Evolutionary conservation across 2,329 filamentous ascomycete genomes (phyloP).

Genomic region (Gliomastix tumulicola): DNA sequence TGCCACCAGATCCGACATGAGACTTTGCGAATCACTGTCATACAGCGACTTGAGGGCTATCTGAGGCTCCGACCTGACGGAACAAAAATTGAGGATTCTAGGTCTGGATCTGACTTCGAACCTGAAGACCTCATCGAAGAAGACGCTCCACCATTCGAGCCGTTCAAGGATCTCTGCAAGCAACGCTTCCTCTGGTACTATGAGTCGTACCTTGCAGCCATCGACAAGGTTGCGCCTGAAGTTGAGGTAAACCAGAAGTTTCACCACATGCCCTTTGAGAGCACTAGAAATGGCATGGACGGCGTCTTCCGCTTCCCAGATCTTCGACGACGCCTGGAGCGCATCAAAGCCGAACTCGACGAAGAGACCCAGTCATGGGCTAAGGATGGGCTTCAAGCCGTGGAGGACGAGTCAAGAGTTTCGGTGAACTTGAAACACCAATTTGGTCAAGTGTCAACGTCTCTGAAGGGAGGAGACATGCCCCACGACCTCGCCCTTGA

Average conservation of each 20-base stretch:
- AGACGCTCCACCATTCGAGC: constrained; percentile 58
- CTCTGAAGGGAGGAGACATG: constrained; percentile 63
- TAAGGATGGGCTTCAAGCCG: constrained; percentile 55
- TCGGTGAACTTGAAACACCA: constrained; percentile 78
- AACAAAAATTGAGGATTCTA: constrained; percentile 18
- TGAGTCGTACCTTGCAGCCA: constrained; percentile 71
- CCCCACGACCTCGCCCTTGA: constrained; percentile 72
- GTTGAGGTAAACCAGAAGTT: constrained; percentile 61
- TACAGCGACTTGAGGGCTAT: constrained; percentile 76
- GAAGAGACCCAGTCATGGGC: constrained; percentile 69
- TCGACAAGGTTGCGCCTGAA: constrained; percentile 58
- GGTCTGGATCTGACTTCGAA: too few relatives aligned
- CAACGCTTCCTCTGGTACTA: constrained; percentile 94
- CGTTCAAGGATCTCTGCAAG: constrained; percentile 87
- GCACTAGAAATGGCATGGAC: constrained; percentile 81
- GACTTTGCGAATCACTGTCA: constrained; percentile 72
- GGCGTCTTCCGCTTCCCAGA: constrained; percentile 77
- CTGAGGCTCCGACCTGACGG: constrained; percentile 56
- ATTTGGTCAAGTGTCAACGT: constrained; percentile 72
- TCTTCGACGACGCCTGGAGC: constrained; percentile 60
- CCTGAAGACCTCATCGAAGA: constrained; percentile 48
- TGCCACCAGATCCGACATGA: constrained; percentile 70
- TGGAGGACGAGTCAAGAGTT: constrained; percentile 63
- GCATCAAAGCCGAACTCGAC: constrained; percentile 64
- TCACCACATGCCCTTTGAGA: constrained; percentile 83